phyloP scores from a whole-genome alignment of 306 rosid genomes.

The Quillaja saponaria region DNA sequence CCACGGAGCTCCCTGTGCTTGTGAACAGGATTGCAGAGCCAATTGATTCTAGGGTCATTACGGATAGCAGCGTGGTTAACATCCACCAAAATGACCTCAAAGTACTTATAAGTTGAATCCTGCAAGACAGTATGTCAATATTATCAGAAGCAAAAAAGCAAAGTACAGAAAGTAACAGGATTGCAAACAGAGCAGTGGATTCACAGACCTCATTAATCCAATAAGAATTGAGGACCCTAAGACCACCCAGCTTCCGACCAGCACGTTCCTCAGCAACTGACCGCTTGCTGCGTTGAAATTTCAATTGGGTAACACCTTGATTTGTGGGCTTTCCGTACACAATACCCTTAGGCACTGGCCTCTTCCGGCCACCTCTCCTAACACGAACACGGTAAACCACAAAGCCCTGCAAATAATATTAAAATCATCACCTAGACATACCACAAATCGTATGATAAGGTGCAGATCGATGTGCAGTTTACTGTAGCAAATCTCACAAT shows the following conservation, averaged over 20 bases:
- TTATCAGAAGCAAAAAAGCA: not conserved
- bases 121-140: conserved; percentile 12
- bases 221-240: conserved; percentile 87
- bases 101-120: conserved; percentile 90
- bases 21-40: conserved; percentile 82
- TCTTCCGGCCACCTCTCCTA: conserved; percentile 90
- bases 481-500: conserved; percentile 21
- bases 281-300: conserved; percentile 88
- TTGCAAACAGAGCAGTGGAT: not conserved
- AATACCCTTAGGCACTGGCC: conserved; percentile 95
- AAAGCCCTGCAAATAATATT: conserved; percentile 52
- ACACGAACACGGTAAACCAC: conserved; percentile 88
- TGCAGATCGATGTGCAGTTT: conserved; percentile 9
- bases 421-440: not conserved
- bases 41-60: conserved; percentile 86
- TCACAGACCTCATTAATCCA: conserved; percentile 82
- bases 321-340: conserved; percentile 95
- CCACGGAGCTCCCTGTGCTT: conserved; percentile 50
- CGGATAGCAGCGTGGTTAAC: conserved; percentile 69
- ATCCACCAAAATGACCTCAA: conserved; percentile 74
- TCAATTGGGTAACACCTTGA: conserved; percentile 91
- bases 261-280: conserved; percentile 97
- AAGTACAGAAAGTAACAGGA: not conserved
- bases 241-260: conserved; percentile 87
- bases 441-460: not conserved